phyloP scores from a whole-genome alignment of 495 filamentous ascomycete species.

The Chlorociboria aeruginascens region DNA sequence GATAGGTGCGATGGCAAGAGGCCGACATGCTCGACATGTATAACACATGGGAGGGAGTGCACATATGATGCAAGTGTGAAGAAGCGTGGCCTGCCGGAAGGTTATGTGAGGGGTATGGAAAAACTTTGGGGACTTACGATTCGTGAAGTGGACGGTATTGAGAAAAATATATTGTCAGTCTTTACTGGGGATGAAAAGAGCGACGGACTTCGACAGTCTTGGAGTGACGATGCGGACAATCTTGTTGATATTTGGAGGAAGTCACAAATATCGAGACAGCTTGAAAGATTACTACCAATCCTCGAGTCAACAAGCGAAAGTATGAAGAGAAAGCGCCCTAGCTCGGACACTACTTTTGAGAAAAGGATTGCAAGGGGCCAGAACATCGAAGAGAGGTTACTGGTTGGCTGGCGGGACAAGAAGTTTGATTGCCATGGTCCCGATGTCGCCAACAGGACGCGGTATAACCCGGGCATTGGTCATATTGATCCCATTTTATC shows the following conservation, averaged over 20 bases:
- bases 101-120: constrained; percentile 53
- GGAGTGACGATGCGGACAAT: constrained; percentile 42
- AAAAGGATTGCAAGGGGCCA: constrained; percentile 14
- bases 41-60: constrained; percentile 44
- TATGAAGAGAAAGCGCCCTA: constrained; percentile 18
- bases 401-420: not conserved
- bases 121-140: constrained; percentile 27
- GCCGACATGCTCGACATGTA: constrained; percentile 52
- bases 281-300: constrained; percentile 42
- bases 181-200: constrained; percentile 7
- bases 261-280: constrained; percentile 37
- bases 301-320: constrained; percentile 9
- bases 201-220: constrained; percentile 13
- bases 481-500: not conserved
- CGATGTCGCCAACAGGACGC: not conserved
- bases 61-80: constrained; percentile 59
- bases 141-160: constrained; percentile 10
- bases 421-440: not conserved
- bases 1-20: constrained; percentile 80
- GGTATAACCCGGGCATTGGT: not conserved
- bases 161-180: constrained; percentile 13
- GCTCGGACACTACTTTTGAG: constrained; percentile 24
- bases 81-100: constrained; percentile 56
- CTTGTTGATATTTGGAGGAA: constrained; percentile 47
- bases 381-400: not conserved